Evolutionary conservation across 805 yeast genomes (phyloP).

Genomic region (Yarrowia keelungensis): DNA sequence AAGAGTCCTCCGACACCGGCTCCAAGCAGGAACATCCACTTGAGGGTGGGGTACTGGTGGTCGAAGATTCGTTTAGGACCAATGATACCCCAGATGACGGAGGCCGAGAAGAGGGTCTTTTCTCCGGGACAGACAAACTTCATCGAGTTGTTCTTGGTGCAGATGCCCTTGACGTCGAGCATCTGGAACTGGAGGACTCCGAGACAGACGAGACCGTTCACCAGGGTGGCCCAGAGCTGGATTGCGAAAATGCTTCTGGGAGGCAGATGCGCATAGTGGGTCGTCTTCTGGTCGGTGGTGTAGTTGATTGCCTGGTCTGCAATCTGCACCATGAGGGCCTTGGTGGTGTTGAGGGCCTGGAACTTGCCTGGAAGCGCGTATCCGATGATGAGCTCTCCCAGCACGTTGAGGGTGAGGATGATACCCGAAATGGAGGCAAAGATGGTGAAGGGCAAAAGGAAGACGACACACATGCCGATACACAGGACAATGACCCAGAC

Average conservation of each 20-base stretch:
- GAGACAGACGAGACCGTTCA: constrained; percentile 8
- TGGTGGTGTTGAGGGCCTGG: constrained; percentile 38
- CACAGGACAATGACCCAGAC: constrained; percentile 16
- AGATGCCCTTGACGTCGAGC: constrained; percentile 1
- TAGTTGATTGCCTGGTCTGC: constrained; percentile 60
- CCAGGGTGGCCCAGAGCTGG: constrained; percentile 15
- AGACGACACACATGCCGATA: background rate
- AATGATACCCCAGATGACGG: constrained; percentile 15
- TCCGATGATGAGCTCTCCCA: constrained; percentile 3
- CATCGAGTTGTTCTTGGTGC: constrained; percentile 11
- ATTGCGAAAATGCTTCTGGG: constrained; percentile 52
- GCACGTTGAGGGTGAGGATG: constrained; percentile 4
- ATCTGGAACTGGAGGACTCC: constrained; percentile 10
- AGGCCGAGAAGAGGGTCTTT: constrained; percentile 6
- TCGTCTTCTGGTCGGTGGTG: constrained; percentile 64
- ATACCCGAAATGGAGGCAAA: constrained; percentile 1
- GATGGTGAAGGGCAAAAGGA: constrained; percentile 15
- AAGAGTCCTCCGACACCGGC: background rate
- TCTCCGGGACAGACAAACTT: background rate
- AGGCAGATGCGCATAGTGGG: constrained; percentile 64
- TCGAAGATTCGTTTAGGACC: constrained; percentile 13
- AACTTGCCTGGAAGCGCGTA: constrained; percentile 16
- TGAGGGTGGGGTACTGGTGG: constrained; percentile 7
- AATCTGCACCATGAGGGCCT: constrained; percentile 42
- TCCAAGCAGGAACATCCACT: constrained; percentile 12